Evolutionary conservation across 495 filamentous ascomycete species (phyloP).

Genomic region (Pseudomonodictys pantanalensis): DNA sequence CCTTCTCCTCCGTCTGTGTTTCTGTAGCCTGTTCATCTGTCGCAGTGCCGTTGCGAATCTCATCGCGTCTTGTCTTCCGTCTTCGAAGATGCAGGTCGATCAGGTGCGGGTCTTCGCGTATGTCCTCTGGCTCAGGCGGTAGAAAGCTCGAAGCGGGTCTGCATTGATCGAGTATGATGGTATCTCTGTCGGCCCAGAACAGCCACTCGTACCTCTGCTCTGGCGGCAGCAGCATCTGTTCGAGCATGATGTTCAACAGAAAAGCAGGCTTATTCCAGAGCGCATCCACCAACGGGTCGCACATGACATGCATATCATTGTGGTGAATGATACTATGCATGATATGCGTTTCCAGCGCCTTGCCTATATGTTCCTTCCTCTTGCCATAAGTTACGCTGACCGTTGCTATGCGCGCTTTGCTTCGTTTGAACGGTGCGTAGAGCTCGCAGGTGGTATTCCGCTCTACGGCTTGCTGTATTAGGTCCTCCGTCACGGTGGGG

Average conservation of each 20-base stretch:
- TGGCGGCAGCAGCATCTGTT: constrained; percentile 48
- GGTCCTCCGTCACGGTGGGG: too few relatives aligned
- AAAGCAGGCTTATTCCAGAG: constrained; percentile 51
- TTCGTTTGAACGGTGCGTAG: too few relatives aligned
- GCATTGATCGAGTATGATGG: constrained; percentile 50
- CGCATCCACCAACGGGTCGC: background rate
- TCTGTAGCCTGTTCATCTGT: background rate
- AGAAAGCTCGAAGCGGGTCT: constrained; percentile 51
- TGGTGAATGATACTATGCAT: constrained; percentile 2
- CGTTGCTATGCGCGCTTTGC: background rate
- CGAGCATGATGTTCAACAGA: constrained; percentile 46
- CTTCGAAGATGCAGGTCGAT: too few relatives aligned
- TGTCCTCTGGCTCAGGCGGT: constrained; percentile 40
- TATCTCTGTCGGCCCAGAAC: constrained; percentile 55
- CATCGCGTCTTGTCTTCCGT: constrained; percentile 21
- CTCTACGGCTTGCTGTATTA: too few relatives aligned
- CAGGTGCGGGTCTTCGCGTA: too few relatives aligned
- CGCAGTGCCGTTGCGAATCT: background rate
- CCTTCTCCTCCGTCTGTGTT: background rate
- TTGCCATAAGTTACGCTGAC: background rate
- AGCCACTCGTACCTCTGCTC: constrained; percentile 50
- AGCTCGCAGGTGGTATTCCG: too few relatives aligned
- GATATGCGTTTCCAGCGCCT: background rate
- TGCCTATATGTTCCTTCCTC: background rate
- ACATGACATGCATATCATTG: background rate